Conservation (phyloP, 345 rosid species). For the Eucalyptus pauciflora region DNA sequence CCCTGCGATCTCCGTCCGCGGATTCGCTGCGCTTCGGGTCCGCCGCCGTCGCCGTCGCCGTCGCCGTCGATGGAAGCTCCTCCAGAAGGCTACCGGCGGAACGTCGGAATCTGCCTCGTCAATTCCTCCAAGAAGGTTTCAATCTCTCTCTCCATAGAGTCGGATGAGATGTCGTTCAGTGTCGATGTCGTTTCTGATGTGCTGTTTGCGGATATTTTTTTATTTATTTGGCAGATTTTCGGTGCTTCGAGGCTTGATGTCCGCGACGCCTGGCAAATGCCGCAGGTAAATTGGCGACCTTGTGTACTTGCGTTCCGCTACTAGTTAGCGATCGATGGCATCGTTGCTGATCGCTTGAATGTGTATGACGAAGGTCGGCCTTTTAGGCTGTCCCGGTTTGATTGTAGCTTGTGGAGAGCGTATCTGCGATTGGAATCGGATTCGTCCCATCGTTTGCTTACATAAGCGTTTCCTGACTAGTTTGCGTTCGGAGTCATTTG, state of each 20-base stretch:
- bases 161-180: background rate
- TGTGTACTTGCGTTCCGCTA: background rate
- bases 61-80: slow-evolving; percentile 68
- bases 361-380: background rate
- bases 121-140: slow-evolving; percentile 58
- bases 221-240: slow-evolving; percentile 42
- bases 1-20: background rate
- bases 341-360: background rate
- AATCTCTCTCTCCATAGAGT: background rate
- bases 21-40: background rate
- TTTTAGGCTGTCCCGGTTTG: background rate
- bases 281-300: slow-evolving; percentile 42
- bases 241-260: slow-evolving; percentile 84
- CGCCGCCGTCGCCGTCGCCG: background rate
- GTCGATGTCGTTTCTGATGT: background rate
- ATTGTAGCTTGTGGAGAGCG: background rate
- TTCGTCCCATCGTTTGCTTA: background rate
- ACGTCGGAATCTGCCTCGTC: slow-evolving; percentile 49
- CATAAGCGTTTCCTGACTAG: background rate
- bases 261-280: slow-evolving; percentile 95
- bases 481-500: background rate
- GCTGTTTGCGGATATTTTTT: background rate
- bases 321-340: background rate
- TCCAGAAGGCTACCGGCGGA: slow-evolving; percentile 21
- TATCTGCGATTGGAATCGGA: background rate